A percentile compares a stretch with the other conserved stretches of the same genome.
phyloP scores from a whole-genome alignment of 345 rosid genomes.

The Erucastrum elatum region DNA sequence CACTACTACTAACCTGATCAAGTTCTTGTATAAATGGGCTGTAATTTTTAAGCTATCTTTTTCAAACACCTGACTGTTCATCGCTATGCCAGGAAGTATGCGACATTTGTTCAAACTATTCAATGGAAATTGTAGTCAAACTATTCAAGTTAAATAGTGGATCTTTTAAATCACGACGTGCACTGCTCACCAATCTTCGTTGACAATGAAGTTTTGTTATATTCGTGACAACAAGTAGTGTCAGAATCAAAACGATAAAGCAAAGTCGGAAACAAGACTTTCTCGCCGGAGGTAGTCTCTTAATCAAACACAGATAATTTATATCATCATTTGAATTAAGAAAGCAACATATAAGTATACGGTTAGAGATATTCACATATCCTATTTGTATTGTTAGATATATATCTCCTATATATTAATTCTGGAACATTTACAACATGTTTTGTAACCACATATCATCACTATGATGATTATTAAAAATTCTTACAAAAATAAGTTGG shows the following conservation, averaged over 20 bases:
- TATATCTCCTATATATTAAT: no score
- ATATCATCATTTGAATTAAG: not conserved
- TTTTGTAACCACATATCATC: no score
- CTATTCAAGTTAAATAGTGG: not conserved
- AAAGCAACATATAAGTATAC: no score
- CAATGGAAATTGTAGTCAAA: not conserved
- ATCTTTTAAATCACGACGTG: constrained; percentile 26
- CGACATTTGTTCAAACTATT: not conserved
- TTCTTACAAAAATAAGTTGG: no score
- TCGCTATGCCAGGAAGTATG: not conserved
- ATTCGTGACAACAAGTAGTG: constrained; percentile 37
- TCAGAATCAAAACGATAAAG: constrained; percentile 8
- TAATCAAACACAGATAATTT: not conserved
- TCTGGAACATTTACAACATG: no score
- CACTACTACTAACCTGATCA: no score
- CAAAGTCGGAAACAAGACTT: constrained; percentile 20
- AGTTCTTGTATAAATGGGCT: no score
- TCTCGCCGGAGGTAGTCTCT: constrained; percentile 29
- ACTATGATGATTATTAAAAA: no score
- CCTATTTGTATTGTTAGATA: no score
- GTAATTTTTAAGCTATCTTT: no score
- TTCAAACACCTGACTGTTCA: not conserved
- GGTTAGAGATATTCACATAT: not conserved
- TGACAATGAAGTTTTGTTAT: constrained; percentile 1
- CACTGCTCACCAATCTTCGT: constrained; percentile 24